phyloP scores from a whole-genome alignment of 305 asterid species.

The Lippia alba region DNA sequence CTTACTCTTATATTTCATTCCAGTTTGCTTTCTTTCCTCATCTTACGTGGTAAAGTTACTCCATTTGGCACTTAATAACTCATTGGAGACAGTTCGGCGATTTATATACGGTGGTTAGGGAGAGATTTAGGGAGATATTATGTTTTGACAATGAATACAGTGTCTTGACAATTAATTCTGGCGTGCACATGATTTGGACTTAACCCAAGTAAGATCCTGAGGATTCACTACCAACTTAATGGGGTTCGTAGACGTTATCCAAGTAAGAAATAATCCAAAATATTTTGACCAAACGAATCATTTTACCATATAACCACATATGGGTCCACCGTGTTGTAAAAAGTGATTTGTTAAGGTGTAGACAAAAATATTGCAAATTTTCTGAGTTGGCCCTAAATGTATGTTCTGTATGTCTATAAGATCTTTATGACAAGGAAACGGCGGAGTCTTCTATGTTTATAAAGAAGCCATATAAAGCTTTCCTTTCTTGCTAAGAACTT shows the following conservation, averaged over 20 bases:
- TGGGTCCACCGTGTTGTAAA: slow-evolving; percentile 20
- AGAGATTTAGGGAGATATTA: no score
- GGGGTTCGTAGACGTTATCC: background rate
- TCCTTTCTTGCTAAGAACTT: slow-evolving; percentile 17
- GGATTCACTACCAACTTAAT: background rate
- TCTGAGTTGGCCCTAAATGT: background rate
- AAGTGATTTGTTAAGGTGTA: background rate
- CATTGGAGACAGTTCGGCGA: background rate
- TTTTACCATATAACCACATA: slow-evolving; percentile 2
- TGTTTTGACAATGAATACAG: background rate
- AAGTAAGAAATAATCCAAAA: slow-evolving; percentile 1
- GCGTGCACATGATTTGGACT: background rate
- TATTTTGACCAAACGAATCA: slow-evolving; percentile 6
- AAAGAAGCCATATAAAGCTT: slow-evolving; percentile 11
- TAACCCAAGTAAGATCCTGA: slow-evolving; percentile 8
- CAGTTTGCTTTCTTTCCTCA: background rate
- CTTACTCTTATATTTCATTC: background rate
- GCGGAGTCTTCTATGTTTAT: slow-evolving; percentile 19
- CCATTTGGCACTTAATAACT: background rate
- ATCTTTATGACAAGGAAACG: slow-evolving; percentile 17
- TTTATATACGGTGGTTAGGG: no score
- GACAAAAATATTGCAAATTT: background rate
- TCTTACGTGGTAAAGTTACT: background rate
- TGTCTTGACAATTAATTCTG: slow-evolving; percentile 4
- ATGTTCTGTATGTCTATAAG: slow-evolving; percentile 18